A percentile compares a stretch with the other conserved stretches of the same genome.
These are phyloP conservation scores for Multifurca ochricompacta DNA, from an alignment of 768 basidiomycete genomes.

Conservation along the genomic window DNA sequence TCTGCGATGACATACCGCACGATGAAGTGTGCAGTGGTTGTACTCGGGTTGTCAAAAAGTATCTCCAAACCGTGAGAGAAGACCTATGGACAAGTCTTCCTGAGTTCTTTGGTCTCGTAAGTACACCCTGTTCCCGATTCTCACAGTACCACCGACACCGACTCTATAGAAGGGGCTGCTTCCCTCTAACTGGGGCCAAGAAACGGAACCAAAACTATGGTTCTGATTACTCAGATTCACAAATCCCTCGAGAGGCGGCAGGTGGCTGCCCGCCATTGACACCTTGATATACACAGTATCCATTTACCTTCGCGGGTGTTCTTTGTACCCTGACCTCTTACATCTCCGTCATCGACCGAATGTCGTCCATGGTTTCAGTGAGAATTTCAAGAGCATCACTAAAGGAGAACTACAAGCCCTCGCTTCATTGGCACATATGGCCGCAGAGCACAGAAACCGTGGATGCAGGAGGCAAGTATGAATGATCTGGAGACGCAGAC, in stretches of 20 bases:
- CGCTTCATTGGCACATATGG: too few species aligned
- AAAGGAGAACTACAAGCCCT: too few species aligned
- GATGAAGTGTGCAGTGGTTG: conserved; percentile 14
- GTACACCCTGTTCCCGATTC: not conserved
- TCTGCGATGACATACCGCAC: conserved; percentile 15
- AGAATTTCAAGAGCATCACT: too few species aligned
- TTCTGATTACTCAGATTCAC: too few species aligned
- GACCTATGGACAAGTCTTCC: conserved; percentile 15
- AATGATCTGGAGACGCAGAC: not conserved
- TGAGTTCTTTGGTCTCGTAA: conserved; percentile 14
- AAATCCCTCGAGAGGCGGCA: too few species aligned
- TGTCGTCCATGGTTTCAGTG: too few species aligned
- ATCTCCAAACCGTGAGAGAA: conserved; percentile 11
- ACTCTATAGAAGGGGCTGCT: conserved; percentile 11
- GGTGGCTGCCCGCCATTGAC: too few species aligned
- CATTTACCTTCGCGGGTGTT: too few species aligned
- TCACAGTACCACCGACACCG: not conserved
- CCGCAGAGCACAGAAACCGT: too few species aligned
- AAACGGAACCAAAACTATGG: conserved; percentile 16
- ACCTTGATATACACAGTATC: not conserved
- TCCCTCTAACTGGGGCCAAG: conserved; percentile 9
- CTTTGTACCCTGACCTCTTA: too few species aligned
- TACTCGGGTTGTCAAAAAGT: conserved; percentile 6
- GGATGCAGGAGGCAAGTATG: not conserved
- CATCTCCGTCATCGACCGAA: too few species aligned